Percentiles rank a stretch among this genome's conserved stretches.
Conservation (phyloP, 768 basidiomycete genomes). For the Termitomyces eurrhizus region DNA sequence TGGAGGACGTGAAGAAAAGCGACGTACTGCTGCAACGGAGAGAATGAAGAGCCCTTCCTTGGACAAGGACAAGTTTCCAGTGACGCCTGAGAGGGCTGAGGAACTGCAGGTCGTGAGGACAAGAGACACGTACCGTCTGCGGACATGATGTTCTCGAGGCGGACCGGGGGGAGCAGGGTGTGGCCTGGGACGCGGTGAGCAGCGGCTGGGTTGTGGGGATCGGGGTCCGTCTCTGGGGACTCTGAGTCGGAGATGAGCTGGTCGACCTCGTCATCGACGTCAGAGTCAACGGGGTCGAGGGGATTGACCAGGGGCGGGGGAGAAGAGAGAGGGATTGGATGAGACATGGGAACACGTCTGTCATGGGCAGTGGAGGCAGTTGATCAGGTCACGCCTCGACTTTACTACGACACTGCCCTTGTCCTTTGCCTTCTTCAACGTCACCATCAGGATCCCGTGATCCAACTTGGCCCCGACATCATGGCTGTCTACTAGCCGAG, state of each 20-base stretch:
- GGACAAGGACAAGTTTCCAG: conserved; percentile 61
- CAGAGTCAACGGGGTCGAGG: conserved; percentile 32
- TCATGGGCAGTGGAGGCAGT: no score
- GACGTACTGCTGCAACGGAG: conserved; percentile 68
- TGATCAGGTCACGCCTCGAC: no score
- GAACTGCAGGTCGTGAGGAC: conserved; percentile 4
- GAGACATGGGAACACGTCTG: conserved; percentile 7
- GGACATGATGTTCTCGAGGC: conserved; percentile 74
- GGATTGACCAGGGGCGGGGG: not conserved
- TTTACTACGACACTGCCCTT: conserved; percentile 50
- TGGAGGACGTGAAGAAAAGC: not conserved
- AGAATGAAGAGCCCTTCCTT: conserved; percentile 74
- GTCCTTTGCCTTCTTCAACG: conserved; percentile 58
- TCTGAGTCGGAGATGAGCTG: conserved; percentile 59
- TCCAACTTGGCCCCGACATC: conserved; percentile 60
- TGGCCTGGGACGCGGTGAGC: conserved; percentile 57
- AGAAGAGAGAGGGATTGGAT: not conserved
- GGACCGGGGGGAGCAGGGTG: conserved; percentile 59
- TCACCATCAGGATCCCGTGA: conserved; percentile 67
- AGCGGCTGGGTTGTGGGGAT: conserved; percentile 24
- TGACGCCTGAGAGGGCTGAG: conserved; percentile 40
- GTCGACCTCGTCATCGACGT: conserved; percentile 61
- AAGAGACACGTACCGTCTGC: conserved; percentile 55
- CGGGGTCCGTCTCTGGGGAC: conserved; percentile 32
- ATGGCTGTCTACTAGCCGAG: conserved; percentile 53